phyloP scores from a whole-genome alignment of 192 early-diverging fungal genomes.

The Coemansia sp. region DNA sequence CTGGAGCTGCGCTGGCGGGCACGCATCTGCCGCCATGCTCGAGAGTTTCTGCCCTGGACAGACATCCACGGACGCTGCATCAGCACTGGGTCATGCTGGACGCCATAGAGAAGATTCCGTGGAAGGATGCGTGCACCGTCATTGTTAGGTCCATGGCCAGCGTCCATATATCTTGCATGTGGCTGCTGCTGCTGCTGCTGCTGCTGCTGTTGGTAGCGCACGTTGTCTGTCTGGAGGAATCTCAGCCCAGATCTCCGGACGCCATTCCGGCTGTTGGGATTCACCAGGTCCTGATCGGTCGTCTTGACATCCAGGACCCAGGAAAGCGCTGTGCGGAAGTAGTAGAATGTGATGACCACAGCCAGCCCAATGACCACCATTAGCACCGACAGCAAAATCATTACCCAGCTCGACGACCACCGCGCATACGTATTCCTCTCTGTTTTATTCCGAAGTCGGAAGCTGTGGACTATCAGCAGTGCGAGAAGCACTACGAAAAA shows the following conservation, averaged over 20 bases:
- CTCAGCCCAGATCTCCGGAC: conserved; percentile 10
- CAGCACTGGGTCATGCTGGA: conserved; percentile 4
- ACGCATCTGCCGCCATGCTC: conserved; percentile 47
- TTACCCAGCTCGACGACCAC: conserved; percentile 54
- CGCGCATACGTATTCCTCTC: conserved; percentile 35
- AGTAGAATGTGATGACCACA: conserved; percentile 45
- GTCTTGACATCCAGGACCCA: conserved; percentile 39
- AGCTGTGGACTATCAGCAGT: conserved; percentile 46
- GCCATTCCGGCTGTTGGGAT: conserved; percentile 9
- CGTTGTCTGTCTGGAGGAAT: conserved; percentile 5
- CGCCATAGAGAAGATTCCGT: conserved; percentile 2
- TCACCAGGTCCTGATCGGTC: conserved; percentile 24
- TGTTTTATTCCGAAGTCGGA: conserved; percentile 30
- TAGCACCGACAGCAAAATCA: conserved; percentile 49
- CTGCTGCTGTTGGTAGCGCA: background rate
- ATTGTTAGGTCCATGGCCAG: background rate
- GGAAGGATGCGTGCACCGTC: conserved; percentile 1
- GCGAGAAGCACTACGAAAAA: conserved; percentile 35
- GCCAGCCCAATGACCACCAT: conserved; percentile 34
- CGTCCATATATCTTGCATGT: background rate
- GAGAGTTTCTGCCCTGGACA: conserved; percentile 26
- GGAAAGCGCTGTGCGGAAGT: conserved; percentile 31
- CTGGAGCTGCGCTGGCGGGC: conserved; percentile 20
- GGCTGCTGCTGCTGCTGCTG: conserved; percentile 4
- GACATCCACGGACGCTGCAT: conserved; percentile 39